Evolutionary conservation across 73 alveolate species (phyloP).

Genomic region (Paramecium pentaurelia): DNA sequence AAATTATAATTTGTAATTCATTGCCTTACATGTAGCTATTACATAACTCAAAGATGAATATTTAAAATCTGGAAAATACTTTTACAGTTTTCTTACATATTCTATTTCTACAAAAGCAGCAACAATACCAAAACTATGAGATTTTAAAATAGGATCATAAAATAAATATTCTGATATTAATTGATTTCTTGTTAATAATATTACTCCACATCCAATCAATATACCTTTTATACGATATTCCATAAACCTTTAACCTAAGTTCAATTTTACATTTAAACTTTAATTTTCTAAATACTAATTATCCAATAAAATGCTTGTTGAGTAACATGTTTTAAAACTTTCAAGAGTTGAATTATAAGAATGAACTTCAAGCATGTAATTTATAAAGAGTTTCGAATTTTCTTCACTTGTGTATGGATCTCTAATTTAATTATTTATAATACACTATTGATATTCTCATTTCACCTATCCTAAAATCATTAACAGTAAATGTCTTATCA

Average conservation of each 20-base stretch:
- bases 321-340: neutral
- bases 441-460: neutral
- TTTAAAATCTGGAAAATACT: conserved; percentile 70
- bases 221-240: conserved; percentile 80
- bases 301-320: neutral
- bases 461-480: neutral
- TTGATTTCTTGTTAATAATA: conserved; percentile 68
- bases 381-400: neutral
- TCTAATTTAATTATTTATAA: neutral
- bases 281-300: neutral
- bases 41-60: conserved; percentile 85
- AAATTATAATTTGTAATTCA: conserved; percentile 72
- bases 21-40: conserved; percentile 73
- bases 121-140: conserved; percentile 78
- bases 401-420: neutral
- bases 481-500: neutral
- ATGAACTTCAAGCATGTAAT: neutral
- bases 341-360: neutral
- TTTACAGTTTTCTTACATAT: conserved; percentile 66
- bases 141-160: conserved; percentile 84
- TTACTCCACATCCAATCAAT: conserved; percentile 87
- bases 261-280: neutral
- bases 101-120: conserved; percentile 92
- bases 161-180: conserved; percentile 80
- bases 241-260: conserved; percentile 74